Base-by-base conservation (phyloP, 331 rosid species). In the Arachis monticola region DNA sequence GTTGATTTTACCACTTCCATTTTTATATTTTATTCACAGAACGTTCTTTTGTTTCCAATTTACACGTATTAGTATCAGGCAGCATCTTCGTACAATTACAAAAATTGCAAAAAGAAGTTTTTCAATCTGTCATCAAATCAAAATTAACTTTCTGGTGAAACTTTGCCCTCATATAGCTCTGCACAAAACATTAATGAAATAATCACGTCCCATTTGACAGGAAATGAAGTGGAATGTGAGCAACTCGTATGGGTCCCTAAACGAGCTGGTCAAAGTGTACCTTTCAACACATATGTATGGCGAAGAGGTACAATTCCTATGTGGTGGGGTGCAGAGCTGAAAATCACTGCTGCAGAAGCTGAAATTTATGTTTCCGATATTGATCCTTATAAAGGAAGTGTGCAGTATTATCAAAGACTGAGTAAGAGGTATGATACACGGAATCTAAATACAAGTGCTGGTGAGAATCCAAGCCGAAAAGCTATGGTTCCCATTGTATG, bases 261-360 rank as follows among this genome's bases (percentile, higher is more conserved):
- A 85, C 87, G 70, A 79, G 79, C 79, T 67, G 98, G 96, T 76
- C 97, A 92, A 79, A 92, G 90, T 79, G 89, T 87, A 87, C 99
- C 99, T 46, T 95, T 95, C 82, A 95, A 87, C 81, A 85, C 89
- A 8, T 89, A 95, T n/a, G 68, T 89, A 10, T 95, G 99, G 99
- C 89, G 99, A 83, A 87, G 99, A 56, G 99, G 99, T 48, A 95
- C 98, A 38, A 95, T 95, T 83, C 99, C 99, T 73, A 95, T 95
- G 70, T 95, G 99, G 99, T 95, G 99, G 99, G 99, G 99, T 50
- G 99, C 99, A 85, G 98, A 95, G 80, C 84, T 95, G 72, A 95
- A 95, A 85, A 86, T 95, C 38, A 90, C 99, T 71, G 93, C 97
- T 72, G 94, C 98, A 42, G 99, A 95, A 85, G 99, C 99, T 74